Evolutionary conservation across 2,329 filamentous ascomycete genomes (phyloP).

Genomic region (Podosphaera leucotricha): DNA sequence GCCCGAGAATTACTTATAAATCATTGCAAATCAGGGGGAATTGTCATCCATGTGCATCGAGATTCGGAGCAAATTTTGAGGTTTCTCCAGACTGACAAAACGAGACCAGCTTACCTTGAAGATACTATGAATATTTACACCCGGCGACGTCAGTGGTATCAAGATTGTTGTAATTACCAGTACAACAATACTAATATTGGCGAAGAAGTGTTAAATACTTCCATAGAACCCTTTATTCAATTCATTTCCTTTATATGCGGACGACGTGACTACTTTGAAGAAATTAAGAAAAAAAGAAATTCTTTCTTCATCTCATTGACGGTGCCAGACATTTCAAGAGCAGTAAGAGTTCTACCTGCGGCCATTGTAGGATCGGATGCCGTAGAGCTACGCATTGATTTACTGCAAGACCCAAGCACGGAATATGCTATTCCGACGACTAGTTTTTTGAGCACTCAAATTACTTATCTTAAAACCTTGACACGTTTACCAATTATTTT

Average conservation of each 20-base stretch:
- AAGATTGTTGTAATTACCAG: constrained; percentile 80
- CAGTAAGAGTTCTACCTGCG: constrained; percentile 35
- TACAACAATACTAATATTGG: constrained; percentile 55
- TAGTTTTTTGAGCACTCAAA: constrained; percentile 61
- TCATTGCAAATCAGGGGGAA: constrained; percentile 54
- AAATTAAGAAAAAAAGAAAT: constrained; percentile 38
- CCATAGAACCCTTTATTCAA: constrained; percentile 39
- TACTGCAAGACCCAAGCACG: constrained; percentile 46
- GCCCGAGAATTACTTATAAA: constrained; percentile 52
- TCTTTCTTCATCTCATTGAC: constrained; percentile 91
- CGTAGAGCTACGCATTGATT: constrained; percentile 79
- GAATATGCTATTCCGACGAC: constrained; percentile 29
- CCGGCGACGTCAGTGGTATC: constrained; percentile 70
- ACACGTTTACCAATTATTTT: constrained; percentile 70
- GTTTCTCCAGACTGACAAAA: constrained; percentile 73
- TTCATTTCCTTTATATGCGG: constrained; percentile 52
- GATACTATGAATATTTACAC: constrained; percentile 83
- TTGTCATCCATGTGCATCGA: constrained; percentile 68
- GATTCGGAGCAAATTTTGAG: constrained; percentile 73
- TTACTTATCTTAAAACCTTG: constrained; percentile 51
- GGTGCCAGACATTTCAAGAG: constrained; percentile 44
- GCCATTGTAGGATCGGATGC: constrained; percentile 69
- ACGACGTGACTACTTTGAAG: constrained; percentile 28
- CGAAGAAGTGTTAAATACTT: constrained; percentile 12
- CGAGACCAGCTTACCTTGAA: constrained; percentile 73